Evolutionary conservation across 495 filamentous ascomycete genomes (phyloP), one percentile per base, ranked within the genome.

Genomic region (Penicillium diatomitis): DNA sequence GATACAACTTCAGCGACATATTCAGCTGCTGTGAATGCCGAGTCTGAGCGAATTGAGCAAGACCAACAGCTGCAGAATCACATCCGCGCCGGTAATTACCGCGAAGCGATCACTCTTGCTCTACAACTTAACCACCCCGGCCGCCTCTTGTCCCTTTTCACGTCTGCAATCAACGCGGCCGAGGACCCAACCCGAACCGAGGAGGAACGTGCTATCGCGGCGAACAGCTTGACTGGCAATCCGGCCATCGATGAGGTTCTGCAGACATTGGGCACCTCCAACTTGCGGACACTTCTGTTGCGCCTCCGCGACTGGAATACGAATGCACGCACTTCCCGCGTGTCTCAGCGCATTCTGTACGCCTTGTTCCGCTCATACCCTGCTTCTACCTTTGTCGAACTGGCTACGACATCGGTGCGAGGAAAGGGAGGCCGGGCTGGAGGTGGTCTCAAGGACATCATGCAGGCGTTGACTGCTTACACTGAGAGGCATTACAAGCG

Each of bases 231-330:
- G 36, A 82, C 80, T 2, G 94, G 91, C 27, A 63, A 88, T 40
- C 74, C 73, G 30, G 84, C 83, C 9, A 91, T 97, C 27, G 94
- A 97, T 52, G 78, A 88, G 38, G 89, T 96, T 0, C 73, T 99
- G 8, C 79, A 73, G 28, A 75, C 67, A n/a, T 77, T 99, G 0
- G 83, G 80, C 8, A 82, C 94, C 50, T 83, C 86, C 47, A 90
- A 97, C 56, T 76, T 99, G 9, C 87, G 83, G 56, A 71, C 74
- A 6, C 77, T 99, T 10, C 76, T 99, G 6, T 69, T 86, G 12
- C 72, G 92, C 34, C 61, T 96, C 40, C 73, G 94, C 30, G 91
- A 97, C 67, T 97, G 92, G 92, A 97, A 97, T 61, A 94, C 92
- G 11, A 96, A 95, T 52, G 90, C 87, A 0, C 75, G 87, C 48